A percentile compares a stretch with the other conserved stretches of the same genome.
Evolutionary conservation across 768 basidiomycete species (phyloP).

Genomic region (Chiua virens): DNA sequence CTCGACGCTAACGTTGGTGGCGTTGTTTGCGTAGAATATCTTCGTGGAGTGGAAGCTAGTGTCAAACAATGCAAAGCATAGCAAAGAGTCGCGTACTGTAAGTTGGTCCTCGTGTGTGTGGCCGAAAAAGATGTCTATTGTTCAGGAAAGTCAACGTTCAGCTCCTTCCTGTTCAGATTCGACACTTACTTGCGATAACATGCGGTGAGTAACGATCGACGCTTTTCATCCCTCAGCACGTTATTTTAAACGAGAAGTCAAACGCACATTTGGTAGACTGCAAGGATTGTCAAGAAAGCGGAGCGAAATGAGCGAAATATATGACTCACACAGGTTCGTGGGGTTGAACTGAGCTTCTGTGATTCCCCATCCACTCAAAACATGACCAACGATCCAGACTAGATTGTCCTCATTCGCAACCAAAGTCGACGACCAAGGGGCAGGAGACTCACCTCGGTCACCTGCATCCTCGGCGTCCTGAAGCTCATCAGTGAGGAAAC

Average conservation of each 20-base stretch:
- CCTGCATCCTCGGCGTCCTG: constrained; percentile 51
- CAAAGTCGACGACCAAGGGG: not conserved
- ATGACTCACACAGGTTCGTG: constrained; percentile 42
- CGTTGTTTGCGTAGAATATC: constrained; percentile 76
- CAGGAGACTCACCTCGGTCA: constrained; percentile 36
- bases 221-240: constrained; percentile 9
- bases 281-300: not conserved
- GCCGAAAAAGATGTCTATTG: constrained; percentile 68
- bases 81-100: constrained; percentile 38
- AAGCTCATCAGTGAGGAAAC: constrained; percentile 51
- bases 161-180: not conserved
- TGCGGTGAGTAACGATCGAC: constrained; percentile 52
- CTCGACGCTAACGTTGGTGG: constrained; percentile 51
- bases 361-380: constrained; percentile 48
- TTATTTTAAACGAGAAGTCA: no score
- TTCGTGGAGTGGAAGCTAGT: constrained; percentile 18
- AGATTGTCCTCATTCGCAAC: not conserved
- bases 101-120: constrained; percentile 74
- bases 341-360: constrained; percentile 42
- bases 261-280: constrained; percentile 48
- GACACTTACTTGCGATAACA: constrained; percentile 42
- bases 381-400: constrained; percentile 55
- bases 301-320: not conserved
- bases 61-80: not conserved
- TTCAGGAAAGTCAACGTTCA: not conserved